Evolutionary conservation across 2,329 filamentous ascomycete species (phyloP), one percentile per base, ranked within the genome.

Genomic region (Aspergillus bombycis): DNA sequence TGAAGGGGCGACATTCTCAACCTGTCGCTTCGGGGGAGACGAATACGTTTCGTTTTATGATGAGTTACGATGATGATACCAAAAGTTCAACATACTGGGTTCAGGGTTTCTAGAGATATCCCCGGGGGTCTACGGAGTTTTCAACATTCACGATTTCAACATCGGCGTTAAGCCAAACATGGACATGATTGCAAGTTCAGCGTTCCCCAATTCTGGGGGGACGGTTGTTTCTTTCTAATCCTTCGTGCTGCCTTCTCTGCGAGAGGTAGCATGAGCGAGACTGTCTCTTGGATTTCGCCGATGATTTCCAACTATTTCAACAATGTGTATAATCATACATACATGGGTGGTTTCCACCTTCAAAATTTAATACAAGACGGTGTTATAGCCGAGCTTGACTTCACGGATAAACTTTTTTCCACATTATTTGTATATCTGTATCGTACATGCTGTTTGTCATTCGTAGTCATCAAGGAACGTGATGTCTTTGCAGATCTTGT

Each of bases 61-160:
- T 75, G 75, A 77, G 74, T 77, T 77, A 75, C 68, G 75, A 77
- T 70, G 75, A 77, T 75, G 75, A 78, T 77, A 76, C 73, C 75
- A 77, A 77, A 78, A 78, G 74, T 77, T 78, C 75, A 78, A 78
- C 75, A 78, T 77, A 77, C 19, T 68, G 74, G 75, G 74, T 75
- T 75, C 71, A 65, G 71, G 73, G 73, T 73, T 77, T 74, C 62
- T 63, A 71, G 75, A 76, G 71, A 78, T 70, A 75, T 59, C 74
- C 74, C 63, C 65, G 71, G 71, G 71, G 74, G 71, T 71, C 70
- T 68, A 72, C 68, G 73, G 74, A 76, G 73, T 76, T 72, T 63
- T 76, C 73, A 77, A 79, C 77, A 79, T 76, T 76, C 67, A 82
- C 81, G 80, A 83, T 81, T 80, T 83, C 80, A 82, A 83, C 79